These are phyloP conservation scores for Flaveria trinervia DNA, from an alignment of 129 eudicot species.

Conservation along the genomic window DNA sequence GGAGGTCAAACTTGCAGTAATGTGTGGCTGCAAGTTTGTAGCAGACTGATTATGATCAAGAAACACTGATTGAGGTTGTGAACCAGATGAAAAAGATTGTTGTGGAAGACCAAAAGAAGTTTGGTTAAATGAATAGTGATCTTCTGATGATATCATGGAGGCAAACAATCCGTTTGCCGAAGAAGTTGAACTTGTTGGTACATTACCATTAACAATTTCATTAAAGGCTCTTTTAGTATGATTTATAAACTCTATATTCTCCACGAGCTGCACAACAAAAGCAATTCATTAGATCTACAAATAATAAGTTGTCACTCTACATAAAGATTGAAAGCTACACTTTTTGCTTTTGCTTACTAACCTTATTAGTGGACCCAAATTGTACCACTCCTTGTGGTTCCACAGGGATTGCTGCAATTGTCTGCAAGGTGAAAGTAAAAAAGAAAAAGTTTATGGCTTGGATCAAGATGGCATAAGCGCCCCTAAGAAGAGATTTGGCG, in stretches of 20 bases:
- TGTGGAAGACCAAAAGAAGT: slow-evolving; percentile 28
- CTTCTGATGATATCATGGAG: slow-evolving; percentile 44
- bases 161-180: slow-evolving; percentile 41
- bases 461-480: slow-evolving; percentile 25
- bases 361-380: slow-evolving; percentile 86
- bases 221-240: slow-evolving; percentile 52
- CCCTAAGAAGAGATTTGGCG: slow-evolving; percentile 5
- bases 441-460: slow-evolving; percentile 11
- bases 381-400: slow-evolving; percentile 85
- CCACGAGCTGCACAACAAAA: slow-evolving; percentile 53
- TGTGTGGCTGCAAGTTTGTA: background rate
- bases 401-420: slow-evolving; percentile 78
- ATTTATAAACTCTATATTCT: slow-evolving; percentile 54
- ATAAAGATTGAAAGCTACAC: background rate
- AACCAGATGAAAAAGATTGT: slow-evolving; percentile 33
- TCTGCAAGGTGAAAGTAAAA: slow-evolving; percentile 53
- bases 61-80: slow-evolving; percentile 29
- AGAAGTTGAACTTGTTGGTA: slow-evolving; percentile 40
- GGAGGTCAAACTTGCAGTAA: slow-evolving; percentile 41
- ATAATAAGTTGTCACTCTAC: background rate
- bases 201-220: slow-evolving; percentile 35
- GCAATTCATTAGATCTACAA: slow-evolving; percentile 23
- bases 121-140: slow-evolving; percentile 28
- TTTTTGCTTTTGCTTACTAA: slow-evolving; percentile 33
- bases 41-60: slow-evolving; percentile 21